Evolutionary conservation across 192 early-diverging fungal species (phyloP).

Genomic region (Mortierella antarctica): DNA sequence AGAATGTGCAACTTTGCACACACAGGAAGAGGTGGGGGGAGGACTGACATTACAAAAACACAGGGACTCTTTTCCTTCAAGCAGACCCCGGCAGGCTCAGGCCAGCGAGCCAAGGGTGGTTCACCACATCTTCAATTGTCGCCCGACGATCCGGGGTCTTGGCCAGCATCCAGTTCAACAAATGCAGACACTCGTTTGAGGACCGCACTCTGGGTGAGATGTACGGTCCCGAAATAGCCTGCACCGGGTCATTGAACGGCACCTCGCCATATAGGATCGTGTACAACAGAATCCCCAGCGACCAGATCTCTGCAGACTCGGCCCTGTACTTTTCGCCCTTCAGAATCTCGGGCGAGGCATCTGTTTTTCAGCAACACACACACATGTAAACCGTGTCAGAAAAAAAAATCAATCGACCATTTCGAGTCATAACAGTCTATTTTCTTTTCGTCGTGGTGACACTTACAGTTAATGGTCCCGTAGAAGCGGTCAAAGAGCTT

Average conservation of each 20-base stretch:
- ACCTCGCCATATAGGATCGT: conserved; percentile 70
- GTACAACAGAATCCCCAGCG: conserved; percentile 75
- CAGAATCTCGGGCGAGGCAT: conserved; percentile 77
- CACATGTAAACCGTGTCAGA: neutral
- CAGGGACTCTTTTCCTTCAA: neutral
- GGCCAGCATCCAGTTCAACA: conserved; percentile 74
- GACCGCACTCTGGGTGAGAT: conserved; percentile 58
- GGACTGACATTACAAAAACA: neutral
- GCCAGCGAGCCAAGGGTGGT: conserved; percentile 67
- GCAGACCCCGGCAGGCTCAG: conserved; percentile 14
- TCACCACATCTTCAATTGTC: conserved; percentile 69
- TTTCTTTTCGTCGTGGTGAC: too few relatives aligned
- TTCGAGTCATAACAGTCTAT: too few relatives aligned
- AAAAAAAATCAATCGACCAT: too few relatives aligned
- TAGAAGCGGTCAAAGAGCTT: conserved; percentile 67
- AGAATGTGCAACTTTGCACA: neutral
- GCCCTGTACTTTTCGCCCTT: conserved; percentile 65
- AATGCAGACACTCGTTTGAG: conserved; percentile 61
- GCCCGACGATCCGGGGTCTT: conserved; percentile 68
- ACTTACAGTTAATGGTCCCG: conserved; percentile 70
- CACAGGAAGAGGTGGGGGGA: neutral
- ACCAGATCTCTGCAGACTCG: conserved; percentile 74
- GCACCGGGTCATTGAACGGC: conserved; percentile 67
- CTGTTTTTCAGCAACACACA: neutral
- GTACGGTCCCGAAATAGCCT: conserved; percentile 61